Base-by-base conservation (phyloP, 139 green algal species). In the Klebsormidium nitens region DNA sequence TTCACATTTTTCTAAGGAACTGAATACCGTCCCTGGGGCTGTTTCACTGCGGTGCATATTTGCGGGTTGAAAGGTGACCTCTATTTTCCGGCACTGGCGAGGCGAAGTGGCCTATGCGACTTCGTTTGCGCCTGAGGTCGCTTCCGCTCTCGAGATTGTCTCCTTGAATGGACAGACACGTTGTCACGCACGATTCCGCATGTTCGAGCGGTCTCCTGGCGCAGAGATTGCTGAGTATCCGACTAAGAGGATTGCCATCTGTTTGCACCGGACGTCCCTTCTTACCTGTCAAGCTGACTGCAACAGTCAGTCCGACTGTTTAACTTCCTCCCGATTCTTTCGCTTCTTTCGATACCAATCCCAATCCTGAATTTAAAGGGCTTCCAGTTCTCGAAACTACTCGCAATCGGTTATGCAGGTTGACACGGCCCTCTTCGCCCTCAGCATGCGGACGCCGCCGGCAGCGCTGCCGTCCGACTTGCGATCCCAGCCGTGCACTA, bases 341-440 rank as follows among this genome's bases (percentile, higher is more conserved):
- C 23, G 46, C 23, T 23, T 55, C 23, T 55, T 23, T 55, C 23
- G 23, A 23, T 55, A 23, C 23, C 23, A 31, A 23, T 55, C 46
- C 23, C n/a, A n/a, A n/a, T n/a, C n/a, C n/a, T n/a, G n/a, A n/a
- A n/a, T n/a, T n/a, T n/a, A n/a, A n/a, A n/a, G n/a, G n/a, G n/a
- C n/a, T n/a, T n/a, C n/a, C n/a, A n/a, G n/a, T n/a, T n/a, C n/a
- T n/a, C n/a, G n/a, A n/a, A n/a, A n/a, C n/a, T n/a, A n/a, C n/a
- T n/a, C n/a, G n/a, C n/a, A n/a, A n/a, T n/a, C n/a, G n/a, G n/a
- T 64, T 36, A n/a, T 46, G 8, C 39, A 96, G 65, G 79, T 84
- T 0, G 83, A 96, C 81, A 87, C 76, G 4, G 75, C 79, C 26
- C 69, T 96, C 14, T 40, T 93, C 5, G 90, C 90, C 0, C 65